phyloP scores from a whole-genome alignment of 805 yeast genomes.

The Zygoascus flipseniorum region DNA sequence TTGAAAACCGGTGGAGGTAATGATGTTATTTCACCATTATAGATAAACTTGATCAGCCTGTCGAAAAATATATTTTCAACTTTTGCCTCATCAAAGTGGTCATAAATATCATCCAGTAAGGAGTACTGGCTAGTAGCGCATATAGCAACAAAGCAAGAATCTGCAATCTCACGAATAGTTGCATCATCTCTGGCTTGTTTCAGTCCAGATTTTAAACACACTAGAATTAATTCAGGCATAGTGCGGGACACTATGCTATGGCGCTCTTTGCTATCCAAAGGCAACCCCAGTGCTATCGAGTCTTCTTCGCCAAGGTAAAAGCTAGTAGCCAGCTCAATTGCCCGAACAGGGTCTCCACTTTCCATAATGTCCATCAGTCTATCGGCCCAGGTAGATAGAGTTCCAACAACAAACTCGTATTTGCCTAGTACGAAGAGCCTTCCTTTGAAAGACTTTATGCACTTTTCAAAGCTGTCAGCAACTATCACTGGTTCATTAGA shows the following conservation, averaged over 20 bases:
- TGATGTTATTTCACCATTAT: slow-evolving; percentile 35
- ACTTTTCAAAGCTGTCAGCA: slow-evolving; percentile 28
- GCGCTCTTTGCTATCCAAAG: slow-evolving; percentile 37
- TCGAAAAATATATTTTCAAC: slow-evolving; percentile 38
- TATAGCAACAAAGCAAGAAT: slow-evolving; percentile 35
- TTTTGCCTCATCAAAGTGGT: slow-evolving; percentile 32
- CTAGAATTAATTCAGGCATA: slow-evolving; percentile 48
- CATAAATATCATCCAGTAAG: slow-evolving; percentile 36
- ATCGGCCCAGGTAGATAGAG: slow-evolving; percentile 64
- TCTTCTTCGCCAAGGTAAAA: slow-evolving; percentile 47
- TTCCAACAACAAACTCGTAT: slow-evolving; percentile 48
- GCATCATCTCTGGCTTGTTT: slow-evolving; percentile 26
- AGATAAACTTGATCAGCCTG: slow-evolving; percentile 43
- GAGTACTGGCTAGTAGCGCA: slow-evolving; percentile 30
- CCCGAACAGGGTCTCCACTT: slow-evolving; percentile 41
- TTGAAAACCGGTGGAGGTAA: slow-evolving; percentile 61
- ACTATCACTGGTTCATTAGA: slow-evolving; percentile 21
- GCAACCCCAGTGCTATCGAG: slow-evolving; percentile 48
- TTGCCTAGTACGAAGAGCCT: slow-evolving; percentile 46
- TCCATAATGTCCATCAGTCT: slow-evolving; percentile 41
- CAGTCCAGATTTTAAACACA: slow-evolving; percentile 40
- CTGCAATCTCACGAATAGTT: slow-evolving; percentile 25
- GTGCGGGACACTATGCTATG: slow-evolving; percentile 43
- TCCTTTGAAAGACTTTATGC: slow-evolving; percentile 35
- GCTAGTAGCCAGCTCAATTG: slow-evolving; percentile 46